These are phyloP conservation scores for Ceratocystis colombiana DNA, from an alignment of 2,329 filamentous ascomycete species.

Conservation along the genomic window DNA sequence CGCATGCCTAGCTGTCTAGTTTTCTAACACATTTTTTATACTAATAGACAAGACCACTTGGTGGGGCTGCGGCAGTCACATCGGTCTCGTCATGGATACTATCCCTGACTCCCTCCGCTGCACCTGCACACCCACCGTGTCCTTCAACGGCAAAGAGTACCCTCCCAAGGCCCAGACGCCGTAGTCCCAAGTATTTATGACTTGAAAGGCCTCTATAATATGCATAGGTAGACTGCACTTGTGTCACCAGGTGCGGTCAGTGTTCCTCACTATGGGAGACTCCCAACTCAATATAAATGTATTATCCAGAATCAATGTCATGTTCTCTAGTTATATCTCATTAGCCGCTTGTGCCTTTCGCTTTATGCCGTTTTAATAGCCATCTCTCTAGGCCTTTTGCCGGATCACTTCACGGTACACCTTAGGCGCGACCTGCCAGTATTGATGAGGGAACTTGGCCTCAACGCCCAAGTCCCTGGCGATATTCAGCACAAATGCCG, in stretches of 20 bases:
- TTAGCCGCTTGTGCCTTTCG: neutral
- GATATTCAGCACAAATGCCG: constrained; percentile 62
- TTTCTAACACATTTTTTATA: constrained; percentile 1
- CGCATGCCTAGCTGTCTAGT: neutral
- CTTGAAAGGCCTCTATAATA: neutral
- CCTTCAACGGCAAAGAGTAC: constrained; percentile 51
- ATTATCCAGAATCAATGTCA: neutral
- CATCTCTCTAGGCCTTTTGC: neutral
- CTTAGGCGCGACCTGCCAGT: constrained; percentile 35
- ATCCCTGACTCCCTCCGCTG: constrained; percentile 52
- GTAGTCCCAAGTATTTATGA: neutral
- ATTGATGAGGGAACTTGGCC: constrained; percentile 63
- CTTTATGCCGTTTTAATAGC: neutral
- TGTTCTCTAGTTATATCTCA: neutral
- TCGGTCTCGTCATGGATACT: constrained; percentile 51
- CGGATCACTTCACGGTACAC: constrained; percentile 12
- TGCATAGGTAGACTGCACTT: too few relatives aligned
- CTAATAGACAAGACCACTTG: constrained; percentile 49
- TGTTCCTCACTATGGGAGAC: neutral
- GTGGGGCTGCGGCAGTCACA: constrained; percentile 56
- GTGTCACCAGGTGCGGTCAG: too few relatives aligned
- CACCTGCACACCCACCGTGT: constrained; percentile 53
- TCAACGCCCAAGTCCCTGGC: constrained; percentile 62
- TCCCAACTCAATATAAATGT: neutral
- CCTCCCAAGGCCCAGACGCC: constrained; percentile 49